Conservation (phyloP, 495 filamentous ascomycete species). For the Penicillium flavigenum region DNA sequence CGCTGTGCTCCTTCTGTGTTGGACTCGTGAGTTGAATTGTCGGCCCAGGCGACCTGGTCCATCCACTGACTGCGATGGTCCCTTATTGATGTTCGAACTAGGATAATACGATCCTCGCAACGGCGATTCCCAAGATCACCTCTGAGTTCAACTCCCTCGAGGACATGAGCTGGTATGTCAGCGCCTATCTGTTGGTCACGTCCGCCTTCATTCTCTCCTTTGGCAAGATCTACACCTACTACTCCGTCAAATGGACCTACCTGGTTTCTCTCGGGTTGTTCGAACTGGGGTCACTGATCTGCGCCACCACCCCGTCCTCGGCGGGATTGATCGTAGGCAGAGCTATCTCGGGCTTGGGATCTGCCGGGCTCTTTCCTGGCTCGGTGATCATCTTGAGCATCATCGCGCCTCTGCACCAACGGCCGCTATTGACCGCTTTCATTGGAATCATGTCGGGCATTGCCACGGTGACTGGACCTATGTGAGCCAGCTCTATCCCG, state of each 20-base stretch:
- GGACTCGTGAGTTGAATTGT: constrained; percentile 1
- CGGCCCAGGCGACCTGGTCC: constrained; percentile 1
- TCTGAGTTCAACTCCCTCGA: constrained; percentile 70
- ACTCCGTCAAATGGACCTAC: constrained; percentile 70
- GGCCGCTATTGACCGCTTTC: constrained; percentile 68
- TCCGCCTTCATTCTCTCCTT: constrained; percentile 71
- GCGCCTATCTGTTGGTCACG: constrained; percentile 66
- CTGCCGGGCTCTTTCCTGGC: constrained; percentile 72
- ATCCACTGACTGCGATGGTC: constrained; percentile 1
- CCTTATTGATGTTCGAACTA: constrained; percentile 13
- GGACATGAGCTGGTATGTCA: constrained; percentile 80
- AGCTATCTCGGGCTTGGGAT: constrained; percentile 76
- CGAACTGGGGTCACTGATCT: constrained; percentile 79
- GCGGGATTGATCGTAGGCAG: constrained; percentile 77
- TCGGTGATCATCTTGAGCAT: constrained; percentile 68
- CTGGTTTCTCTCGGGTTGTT: constrained; percentile 71
- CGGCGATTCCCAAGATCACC: constrained; percentile 79
- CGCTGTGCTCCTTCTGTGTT: constrained; percentile 2
- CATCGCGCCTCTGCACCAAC: constrained; percentile 61
- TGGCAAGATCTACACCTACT: constrained; percentile 78
- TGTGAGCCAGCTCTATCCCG: constrained; percentile 28
- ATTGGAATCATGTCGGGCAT: constrained; percentile 72
- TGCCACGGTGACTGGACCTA: constrained; percentile 65
- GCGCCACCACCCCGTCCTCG: constrained; percentile 72
- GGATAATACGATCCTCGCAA: constrained; percentile 78